A percentile compares a stretch with the other conserved stretches of the same genome.
phyloP scores from a whole-genome alignment of 495 filamentous ascomycete genomes.

The Sordaria brevicollis region DNA sequence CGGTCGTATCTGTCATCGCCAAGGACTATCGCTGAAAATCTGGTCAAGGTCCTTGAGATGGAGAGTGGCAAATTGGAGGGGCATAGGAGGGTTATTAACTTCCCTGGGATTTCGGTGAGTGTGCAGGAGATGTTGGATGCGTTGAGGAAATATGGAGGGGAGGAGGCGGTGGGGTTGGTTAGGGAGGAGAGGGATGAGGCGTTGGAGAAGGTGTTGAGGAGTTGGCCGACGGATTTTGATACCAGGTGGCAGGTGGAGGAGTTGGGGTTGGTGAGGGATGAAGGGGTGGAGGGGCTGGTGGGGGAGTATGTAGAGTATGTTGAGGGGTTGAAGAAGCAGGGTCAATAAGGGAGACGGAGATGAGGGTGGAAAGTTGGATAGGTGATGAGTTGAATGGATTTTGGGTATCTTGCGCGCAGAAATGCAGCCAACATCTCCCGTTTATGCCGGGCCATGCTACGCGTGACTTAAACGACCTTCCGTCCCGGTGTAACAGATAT shows the following conservation, averaged over 20 bases:
- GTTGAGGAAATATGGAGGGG: slow-evolving; percentile 56
- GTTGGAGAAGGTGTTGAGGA: slow-evolving; percentile 60
- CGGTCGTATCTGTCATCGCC: slow-evolving; percentile 61
- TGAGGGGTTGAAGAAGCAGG: too few species aligned
- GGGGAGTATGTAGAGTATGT: slow-evolving; percentile 33
- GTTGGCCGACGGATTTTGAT: slow-evolving; percentile 63
- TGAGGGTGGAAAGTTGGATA: background rate
- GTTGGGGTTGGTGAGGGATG: slow-evolving; percentile 52
- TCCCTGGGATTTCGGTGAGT: slow-evolving; percentile 63
- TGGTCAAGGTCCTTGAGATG: slow-evolving; percentile 51
- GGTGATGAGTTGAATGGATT: too few species aligned
- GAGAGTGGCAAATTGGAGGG: slow-evolving; percentile 43
- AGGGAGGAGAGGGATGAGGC: slow-evolving; percentile 55
- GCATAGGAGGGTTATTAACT: slow-evolving; percentile 54
- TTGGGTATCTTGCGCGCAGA: background rate
- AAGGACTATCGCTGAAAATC: slow-evolving; percentile 56
- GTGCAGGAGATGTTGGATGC: slow-evolving; percentile 69
- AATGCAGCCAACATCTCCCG: background rate
- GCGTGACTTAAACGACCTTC: background rate
- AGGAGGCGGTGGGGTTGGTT: slow-evolving; percentile 53
- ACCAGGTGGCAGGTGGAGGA: slow-evolving; percentile 39
- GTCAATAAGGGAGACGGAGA: background rate
- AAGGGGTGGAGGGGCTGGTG: slow-evolving; percentile 17
- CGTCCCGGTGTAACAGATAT: background rate
- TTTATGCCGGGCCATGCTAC: fast-evolving